phyloP scores from a whole-genome alignment of 75 land plant genomes.

The Cryptomeria japonica region DNA sequence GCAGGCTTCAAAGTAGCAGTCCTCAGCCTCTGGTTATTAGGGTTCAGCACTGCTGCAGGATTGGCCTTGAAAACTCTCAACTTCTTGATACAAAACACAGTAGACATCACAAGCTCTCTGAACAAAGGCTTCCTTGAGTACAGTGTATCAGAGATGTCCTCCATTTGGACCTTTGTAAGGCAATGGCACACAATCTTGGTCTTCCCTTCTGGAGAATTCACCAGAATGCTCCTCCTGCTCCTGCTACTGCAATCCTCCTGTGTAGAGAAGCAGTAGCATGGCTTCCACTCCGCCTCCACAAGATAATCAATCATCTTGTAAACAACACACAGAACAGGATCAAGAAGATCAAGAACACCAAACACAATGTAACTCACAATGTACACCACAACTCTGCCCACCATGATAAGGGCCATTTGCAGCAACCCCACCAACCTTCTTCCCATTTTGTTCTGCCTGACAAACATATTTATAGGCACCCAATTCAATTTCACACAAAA shows the following conservation, averaged over 20 bases:
- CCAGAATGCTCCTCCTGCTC: slow-evolving; percentile 47
- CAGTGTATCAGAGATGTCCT: slow-evolving; percentile 72
- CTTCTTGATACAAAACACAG: slow-evolving; percentile 18
- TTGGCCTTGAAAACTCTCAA: slow-evolving; percentile 12
- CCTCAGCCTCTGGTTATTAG: background rate
- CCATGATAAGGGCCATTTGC: background rate
- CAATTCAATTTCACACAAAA: background rate
- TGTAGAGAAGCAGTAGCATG: slow-evolving; percentile 71
- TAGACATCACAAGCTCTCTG: slow-evolving; percentile 36
- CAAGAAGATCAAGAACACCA: slow-evolving; percentile 65
- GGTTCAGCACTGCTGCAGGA: background rate
- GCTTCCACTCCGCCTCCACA: slow-evolving; percentile 62
- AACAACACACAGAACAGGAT: slow-evolving; percentile 63
- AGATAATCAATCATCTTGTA: slow-evolving; percentile 61
- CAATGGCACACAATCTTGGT: slow-evolving; percentile 41
- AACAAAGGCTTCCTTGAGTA: slow-evolving; percentile 47
- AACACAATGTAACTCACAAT: slow-evolving; percentile 74
- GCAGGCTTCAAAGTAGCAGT: slow-evolving; percentile 3
- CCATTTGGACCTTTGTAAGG: slow-evolving; percentile 52
- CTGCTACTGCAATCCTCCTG: slow-evolving; percentile 29
- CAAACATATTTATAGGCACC: background rate
- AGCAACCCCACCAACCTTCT: background rate
- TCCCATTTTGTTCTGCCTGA: background rate
- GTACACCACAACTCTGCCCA: slow-evolving; percentile 21
- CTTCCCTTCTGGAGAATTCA: slow-evolving; percentile 43